These are phyloP conservation scores for Fraxinus excelsior DNA, from an alignment of 257 asterid species.

Conservation along the genomic window DNA sequence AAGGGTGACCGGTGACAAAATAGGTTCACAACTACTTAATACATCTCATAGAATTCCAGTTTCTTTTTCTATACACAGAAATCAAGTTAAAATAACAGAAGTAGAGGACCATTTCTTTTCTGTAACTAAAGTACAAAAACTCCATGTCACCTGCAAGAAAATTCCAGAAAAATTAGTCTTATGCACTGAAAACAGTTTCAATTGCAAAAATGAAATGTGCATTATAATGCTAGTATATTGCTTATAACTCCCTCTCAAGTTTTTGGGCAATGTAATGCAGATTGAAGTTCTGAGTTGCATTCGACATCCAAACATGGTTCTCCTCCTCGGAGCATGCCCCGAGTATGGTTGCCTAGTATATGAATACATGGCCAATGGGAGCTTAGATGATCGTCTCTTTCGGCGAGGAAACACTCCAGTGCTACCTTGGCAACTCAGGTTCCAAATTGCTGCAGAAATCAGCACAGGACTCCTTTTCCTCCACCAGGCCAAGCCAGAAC, in stretches of 20 bases:
- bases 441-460: conserved; percentile 86
- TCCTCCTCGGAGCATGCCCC: conserved; percentile 95
- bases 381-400: conserved; percentile 52
- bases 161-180: background rate
- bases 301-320: conserved; percentile 96
- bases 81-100: conserved; percentile 3
- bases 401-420: conserved; percentile 62
- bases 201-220: background rate
- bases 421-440: conserved; percentile 81
- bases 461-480: conserved; percentile 84
- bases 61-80: conserved; percentile 1
- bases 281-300: conserved; percentile 90
- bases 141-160: background rate
- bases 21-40: background rate
- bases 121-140: background rate
- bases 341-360: conserved; percentile 69
- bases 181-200: conserved; percentile 1
- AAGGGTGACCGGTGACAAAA: background rate
- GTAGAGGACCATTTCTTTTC: conserved; percentile 14
- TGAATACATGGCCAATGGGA: no score
- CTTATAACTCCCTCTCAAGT: background rate
- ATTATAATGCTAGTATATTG: background rate
- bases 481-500: conserved; percentile 34
- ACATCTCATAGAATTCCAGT: conserved; percentile 3
- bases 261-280: conserved; percentile 37